A percentile compares a stretch with the other conserved stretches of the same genome.
These are phyloP conservation scores for Oldenlandia corymbosa DNA, from an alignment of 257 asterid species.

Conservation along the genomic window DNA sequence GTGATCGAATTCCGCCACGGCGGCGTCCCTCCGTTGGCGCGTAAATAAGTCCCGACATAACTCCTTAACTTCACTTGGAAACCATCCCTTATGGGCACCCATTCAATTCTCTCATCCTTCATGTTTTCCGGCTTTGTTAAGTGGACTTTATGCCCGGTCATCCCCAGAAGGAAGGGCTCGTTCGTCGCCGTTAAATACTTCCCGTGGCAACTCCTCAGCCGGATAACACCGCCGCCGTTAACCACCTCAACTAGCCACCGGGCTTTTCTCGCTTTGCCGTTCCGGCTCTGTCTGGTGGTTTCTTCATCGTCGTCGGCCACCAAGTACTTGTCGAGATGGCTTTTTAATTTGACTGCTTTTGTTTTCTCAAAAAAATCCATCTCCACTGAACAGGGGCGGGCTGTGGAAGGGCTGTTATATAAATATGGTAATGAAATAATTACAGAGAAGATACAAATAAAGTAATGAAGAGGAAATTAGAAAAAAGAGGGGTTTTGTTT, in stretches of 20 bases:
- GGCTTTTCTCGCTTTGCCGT: constrained; percentile 46
- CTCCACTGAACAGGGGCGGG: no score
- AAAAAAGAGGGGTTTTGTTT: constrained; percentile 22
- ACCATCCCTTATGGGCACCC: constrained; percentile 84
- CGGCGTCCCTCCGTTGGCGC: constrained; percentile 94
- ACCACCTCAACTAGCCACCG: constrained; percentile 87
- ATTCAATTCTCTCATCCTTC: constrained; percentile 39
- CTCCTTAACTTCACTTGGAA: constrained; percentile 65
- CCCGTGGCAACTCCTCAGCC: constrained; percentile 64
- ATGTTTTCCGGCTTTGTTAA: constrained; percentile 42
- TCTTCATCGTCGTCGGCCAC: constrained; percentile 73
- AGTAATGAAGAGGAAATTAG: neutral
- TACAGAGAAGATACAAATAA: no score
- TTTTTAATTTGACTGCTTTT: constrained; percentile 54
- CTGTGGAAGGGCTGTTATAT: neutral
- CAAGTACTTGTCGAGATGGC: constrained; percentile 73
- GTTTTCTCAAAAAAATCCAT: constrained; percentile 71
- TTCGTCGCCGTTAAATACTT: constrained; percentile 63
- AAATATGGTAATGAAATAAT: neutral
- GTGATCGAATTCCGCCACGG: constrained; percentile 92
- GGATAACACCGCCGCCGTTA: constrained; percentile 40
- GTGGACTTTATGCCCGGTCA: constrained; percentile 67
- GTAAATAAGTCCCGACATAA: constrained; percentile 55
- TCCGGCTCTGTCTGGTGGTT: constrained; percentile 63
- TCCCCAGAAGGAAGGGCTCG: constrained; percentile 60